Conservation (phyloP, 495 filamentous ascomycete species). For the Geoglossum glabrum region DNA sequence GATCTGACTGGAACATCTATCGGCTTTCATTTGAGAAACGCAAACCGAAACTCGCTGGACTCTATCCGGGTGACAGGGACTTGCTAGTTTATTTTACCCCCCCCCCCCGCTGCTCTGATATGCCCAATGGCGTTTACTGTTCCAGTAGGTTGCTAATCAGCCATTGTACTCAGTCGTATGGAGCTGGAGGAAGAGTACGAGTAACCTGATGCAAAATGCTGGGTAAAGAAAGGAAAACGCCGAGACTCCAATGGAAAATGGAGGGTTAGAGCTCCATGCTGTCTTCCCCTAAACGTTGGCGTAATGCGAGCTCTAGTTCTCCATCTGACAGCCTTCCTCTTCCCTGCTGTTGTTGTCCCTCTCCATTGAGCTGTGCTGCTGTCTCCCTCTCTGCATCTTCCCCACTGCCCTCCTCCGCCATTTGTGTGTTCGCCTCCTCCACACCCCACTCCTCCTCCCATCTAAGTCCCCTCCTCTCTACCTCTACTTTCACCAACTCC, state of each 20-base stretch:
- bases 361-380: too few species aligned
- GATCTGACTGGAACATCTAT: background rate
- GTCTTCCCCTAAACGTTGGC: background rate
- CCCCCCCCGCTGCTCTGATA: background rate
- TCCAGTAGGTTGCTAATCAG: background rate
- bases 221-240: too few species aligned
- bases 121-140: background rate
- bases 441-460: slow-evolving; percentile 34
- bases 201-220: background rate
- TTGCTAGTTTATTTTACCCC: background rate
- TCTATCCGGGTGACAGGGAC: background rate
- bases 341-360: background rate
- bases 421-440: background rate
- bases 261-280: background rate
- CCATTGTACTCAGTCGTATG: background rate
- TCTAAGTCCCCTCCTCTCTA: slow-evolving; percentile 49
- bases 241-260: background rate
- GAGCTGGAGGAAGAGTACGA: background rate
- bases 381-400: background rate
- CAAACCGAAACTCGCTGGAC: background rate
- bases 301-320: background rate
- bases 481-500: slow-evolving; percentile 43
- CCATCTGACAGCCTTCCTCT: background rate
- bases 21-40: background rate
- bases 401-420: background rate